Evolutionary conservation across 768 basidiomycete genomes (phyloP), one percentile per base, ranked within the genome.

Genomic region (Trametes villosa): DNA sequence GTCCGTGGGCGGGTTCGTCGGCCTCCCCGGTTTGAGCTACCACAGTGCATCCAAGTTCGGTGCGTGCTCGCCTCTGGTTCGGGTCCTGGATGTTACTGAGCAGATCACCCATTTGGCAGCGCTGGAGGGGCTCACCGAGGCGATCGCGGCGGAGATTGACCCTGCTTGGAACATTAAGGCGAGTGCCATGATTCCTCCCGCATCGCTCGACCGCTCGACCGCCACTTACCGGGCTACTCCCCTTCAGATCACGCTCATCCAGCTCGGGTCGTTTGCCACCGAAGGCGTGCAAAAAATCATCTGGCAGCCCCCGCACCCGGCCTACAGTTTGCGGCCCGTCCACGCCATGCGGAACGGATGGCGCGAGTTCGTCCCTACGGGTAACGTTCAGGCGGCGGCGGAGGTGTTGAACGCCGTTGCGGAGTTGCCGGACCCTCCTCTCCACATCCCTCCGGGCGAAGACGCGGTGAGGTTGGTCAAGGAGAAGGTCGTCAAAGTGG

Each of bases 121-220:
- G 42, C 30, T 63, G 63, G 76, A 79, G 48, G 77, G 75, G 17
- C 61, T 79, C 31, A 76, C 74, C 2, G 74, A 80, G 59, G 65
- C 77, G 1, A 59, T 81, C 29, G 68, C 66, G 5, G 64, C 68
- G 44, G 81, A 82, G 57, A 55, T 81, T 3, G 78, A 81, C 45
- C 80, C 81, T 12, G 68, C 24, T 20, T 82, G 81, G 81, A 78
- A 81, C 53, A 80, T 82, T 65, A 79, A 76, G 67, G 81, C 38
- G 26, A 26, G 26, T 20, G 5, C 12, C 18, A 44, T 22, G 12
- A 9, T 20, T 8, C 6, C 24, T n/a, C n/a, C n/a, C n/a, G n/a
- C n/a, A n/a, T n/a, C n/a, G n/a, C n/a, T n/a, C n/a, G n/a, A n/a
- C 6, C 22, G 9, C 42, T 17, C 5, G n/a, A 7, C 24, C 12